Evolutionary conservation across 2,329 filamentous ascomycete species (phyloP), one percentile per base, ranked within the genome.

Genomic region (Paecilomyces sp.): DNA sequence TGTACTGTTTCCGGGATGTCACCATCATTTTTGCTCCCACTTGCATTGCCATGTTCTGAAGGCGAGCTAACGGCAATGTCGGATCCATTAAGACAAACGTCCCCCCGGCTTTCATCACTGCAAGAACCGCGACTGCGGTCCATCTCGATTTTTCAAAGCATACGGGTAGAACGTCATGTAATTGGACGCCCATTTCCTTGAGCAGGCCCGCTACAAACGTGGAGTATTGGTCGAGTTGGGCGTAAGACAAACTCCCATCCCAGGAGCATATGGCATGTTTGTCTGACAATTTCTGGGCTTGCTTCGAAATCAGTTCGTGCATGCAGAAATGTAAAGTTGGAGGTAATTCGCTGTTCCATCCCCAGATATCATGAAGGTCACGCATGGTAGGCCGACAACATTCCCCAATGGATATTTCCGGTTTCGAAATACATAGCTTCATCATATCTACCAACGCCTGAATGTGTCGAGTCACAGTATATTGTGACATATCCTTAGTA

Each of bases 351-450:
- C 77, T 68, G 54, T 82, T 82, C 77, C 79, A 81, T 3, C 67
- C 66, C 80, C 81, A 82, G 52, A 82, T 74, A 24, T 77, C 68
- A 15, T 75, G 65, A 3, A 80, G 64, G 58, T 82, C 80, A n/a
- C 68, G 59, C 12, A 55, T 52, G 4, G 69, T 70, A 9, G 74
- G 74, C 1, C 65, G 64, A 41, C 79, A 63, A 51, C 65, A 69
- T 15, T 71, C 62, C 59, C 73, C 62, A 15, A 80, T 65, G 3
- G 73, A 60, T 4, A 61, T 58, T 0, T 66, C 58, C 1, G 68
- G 69, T 34, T 67, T 68, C 11, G 68, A 63, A 24, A 77, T 60
- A 59, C 72, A 76, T 15, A 71, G 57, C 54, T 68, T 65, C 57
- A 82, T 61, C 1, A 70, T 76, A 55, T 82, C 75, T 55, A 72